These are phyloP conservation scores for Vigna reflexopilosa DNA, from an alignment of 306 rosid species.

Conservation along the genomic window DNA sequence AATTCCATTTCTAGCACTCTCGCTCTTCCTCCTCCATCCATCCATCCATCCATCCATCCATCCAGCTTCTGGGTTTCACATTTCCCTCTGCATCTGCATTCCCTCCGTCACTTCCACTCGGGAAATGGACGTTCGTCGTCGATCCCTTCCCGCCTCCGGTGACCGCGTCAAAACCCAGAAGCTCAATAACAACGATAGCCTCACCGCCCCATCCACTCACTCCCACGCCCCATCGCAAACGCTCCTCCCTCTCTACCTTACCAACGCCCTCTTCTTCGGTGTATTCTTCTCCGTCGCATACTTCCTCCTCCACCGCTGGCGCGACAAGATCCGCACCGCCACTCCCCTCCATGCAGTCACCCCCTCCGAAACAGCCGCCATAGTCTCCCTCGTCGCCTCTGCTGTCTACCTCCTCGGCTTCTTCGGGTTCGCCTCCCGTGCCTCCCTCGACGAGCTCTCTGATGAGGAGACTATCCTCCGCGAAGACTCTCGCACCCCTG, in stretches of 20 bases:
- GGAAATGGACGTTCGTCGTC: slow-evolving; percentile 72
- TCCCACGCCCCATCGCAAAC: slow-evolving; percentile 23
- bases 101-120: slow-evolving; percentile 22
- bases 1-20: not conserved
- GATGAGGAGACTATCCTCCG: slow-evolving; percentile 58
- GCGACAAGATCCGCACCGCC: slow-evolving; percentile 83
- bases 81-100: slow-evolving; percentile 41
- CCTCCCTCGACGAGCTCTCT: slow-evolving; percentile 62
- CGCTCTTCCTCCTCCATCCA: not conserved
- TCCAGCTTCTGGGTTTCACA: slow-evolving; percentile 23
- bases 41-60: too few relatives aligned
- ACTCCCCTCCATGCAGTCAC: slow-evolving; percentile 80
- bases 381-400: slow-evolving; percentile 72
- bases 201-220: not conserved
- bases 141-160: slow-evolving; percentile 43
- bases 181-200: not conserved
- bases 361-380: slow-evolving; percentile 72
- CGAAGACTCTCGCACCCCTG: slow-evolving; percentile 54
- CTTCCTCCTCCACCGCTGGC: slow-evolving; percentile 86
- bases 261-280: slow-evolving; percentile 72
- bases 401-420: slow-evolving; percentile 82
- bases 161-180: slow-evolving; percentile 39
- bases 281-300: slow-evolving; percentile 85
- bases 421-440: slow-evolving; percentile 79
- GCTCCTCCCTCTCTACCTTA: slow-evolving; percentile 58